Evolutionary conservation across 2,329 filamentous ascomycete species (phyloP), one percentile per base, ranked within the genome.

Genomic region (Beauveria varroae): DNA sequence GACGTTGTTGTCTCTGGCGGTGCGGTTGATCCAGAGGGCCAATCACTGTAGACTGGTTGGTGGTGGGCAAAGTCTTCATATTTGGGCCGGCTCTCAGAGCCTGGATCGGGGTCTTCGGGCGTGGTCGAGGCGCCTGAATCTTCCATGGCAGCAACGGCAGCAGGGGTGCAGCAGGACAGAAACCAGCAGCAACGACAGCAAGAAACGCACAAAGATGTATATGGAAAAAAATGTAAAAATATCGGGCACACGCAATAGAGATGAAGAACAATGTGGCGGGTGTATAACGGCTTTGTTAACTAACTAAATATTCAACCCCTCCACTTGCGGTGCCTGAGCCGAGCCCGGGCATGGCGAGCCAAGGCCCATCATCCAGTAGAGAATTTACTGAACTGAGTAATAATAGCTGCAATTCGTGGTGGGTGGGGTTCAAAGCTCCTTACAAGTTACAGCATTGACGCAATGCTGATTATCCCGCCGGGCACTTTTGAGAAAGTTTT

Each of bases 1-100:
- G 58, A 55, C 34, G 58, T 30, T 50, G 50, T 34, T 43, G 51
- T 55, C 50, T 54, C 51, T 41, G 57, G 57, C 7, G 57, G 49
- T 20, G 43, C 51, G 30, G 43, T 43, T 50, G 58, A 55, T 26
- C 40, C 58, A 41, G 58, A 20, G 12, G 58, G 58, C 58, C 58
- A 61, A n/a, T 61, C 51, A 30, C 34, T 26, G 47, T 61, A 61
- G 8, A 61, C 51, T 10, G 44, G 55, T 50, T 55, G 51, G 51
- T 61, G 58, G 58, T 61, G 58, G 28, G 58, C 51, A 61, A 61
- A 61, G 51, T 62, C 60, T 57, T 62, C 60, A 28, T 62, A 57
- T 16, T 61, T 61, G 50, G 58, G 58, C n/a, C 58, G 53, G 43
- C 30, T 44, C 20, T 41, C 60, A 34, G 60, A 62, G 47, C 53